Evolutionary conservation across 371 early-diverging fungal genomes (phyloP), one percentile per base, ranked within the genome.

Genomic region (Mucor piriformis): DNA sequence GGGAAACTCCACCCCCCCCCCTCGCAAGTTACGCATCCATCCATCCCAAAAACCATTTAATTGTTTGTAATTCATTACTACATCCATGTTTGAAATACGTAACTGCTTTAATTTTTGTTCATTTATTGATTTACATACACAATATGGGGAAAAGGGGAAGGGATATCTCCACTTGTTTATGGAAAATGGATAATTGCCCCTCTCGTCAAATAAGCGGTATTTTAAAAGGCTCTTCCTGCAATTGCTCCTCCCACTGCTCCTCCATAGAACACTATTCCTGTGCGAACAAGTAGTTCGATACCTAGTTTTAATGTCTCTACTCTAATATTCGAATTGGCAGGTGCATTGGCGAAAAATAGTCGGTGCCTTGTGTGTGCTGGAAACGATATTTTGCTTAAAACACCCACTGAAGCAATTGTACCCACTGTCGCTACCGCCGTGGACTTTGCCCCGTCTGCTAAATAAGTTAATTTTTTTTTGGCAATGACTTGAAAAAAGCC

Each of bases 301-400:
- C 67, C 76, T 44, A 75, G 42, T 46, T 79, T 75, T 16, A 72
- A 40, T 4, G 79, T 73, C 6, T 58, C 74, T 15, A 69, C 40
- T 1, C 76, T 64, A 13, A 79, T 65, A 54, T 75, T 68, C 3
- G 71, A 40, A 20, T 69, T 63, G 1, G 66, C 63, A 23, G 79
- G 70, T 21, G 72, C 67, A 54, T 70, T 67, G 13, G 69, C 79
- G 35, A 79, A 79, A 55, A 79, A 79, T 0, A 79, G 38, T 18
- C 76, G 53, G 35, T 75, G 70, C 34, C 76, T 62, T n/a, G 74
- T 73, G 18, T 54, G 42, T 25, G 61, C 49, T 10, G 63, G 56
- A 50, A 78, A 74, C 43, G 55, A 54, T 5, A 56, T 20, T 57
- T 73, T 78, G 18, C 64, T 52, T 2, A 78, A 49, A 2, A 67